Evolutionary conservation across 352 stramenopile species (phyloP).

Genomic region (Labyrinthula sp.): DNA sequence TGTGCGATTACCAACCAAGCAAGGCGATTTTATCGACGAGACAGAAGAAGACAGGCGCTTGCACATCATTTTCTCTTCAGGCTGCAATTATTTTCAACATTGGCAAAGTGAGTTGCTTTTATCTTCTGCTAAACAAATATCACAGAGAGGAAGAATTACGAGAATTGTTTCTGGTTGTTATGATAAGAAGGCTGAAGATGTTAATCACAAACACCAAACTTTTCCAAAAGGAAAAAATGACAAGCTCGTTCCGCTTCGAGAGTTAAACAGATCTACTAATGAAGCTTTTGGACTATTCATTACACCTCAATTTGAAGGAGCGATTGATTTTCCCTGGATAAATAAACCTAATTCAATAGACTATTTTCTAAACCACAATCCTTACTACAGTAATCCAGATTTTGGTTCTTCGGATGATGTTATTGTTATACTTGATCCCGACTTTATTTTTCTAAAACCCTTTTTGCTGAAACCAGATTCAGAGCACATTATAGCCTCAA

Average conservation of each 20-base stretch:
- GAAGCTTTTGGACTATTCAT: conserved; percentile 19
- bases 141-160: conserved; percentile 23
- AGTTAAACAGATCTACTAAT: conserved; percentile 17
- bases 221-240: conserved; percentile 14
- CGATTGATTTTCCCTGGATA: conserved; percentile 27
- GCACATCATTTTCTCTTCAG: conserved; percentile 25
- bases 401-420: conserved; percentile 12
- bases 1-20: no score
- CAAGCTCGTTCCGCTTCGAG: conserved; percentile 14
- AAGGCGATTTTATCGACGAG: no score
- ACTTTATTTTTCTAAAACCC: conserved; percentile 22
- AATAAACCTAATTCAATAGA: conserved; percentile 29
- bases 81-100: conserved; percentile 30
- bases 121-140: conserved; percentile 7
- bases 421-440: conserved; percentile 23
- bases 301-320: conserved; percentile 15
- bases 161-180: conserved; percentile 21
- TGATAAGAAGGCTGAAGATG: conserved; percentile 4
- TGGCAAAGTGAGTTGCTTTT: conserved; percentile 24
- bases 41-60: conserved; percentile 25
- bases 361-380: conserved; percentile 24
- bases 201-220: conserved; percentile 14
- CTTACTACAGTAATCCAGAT: conserved; percentile 1
- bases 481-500: conserved; percentile 8
- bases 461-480: conserved; percentile 10